phyloP scores from a whole-genome alignment of 2,329 filamentous ascomycete species.

The Massarina eburnea region DNA sequence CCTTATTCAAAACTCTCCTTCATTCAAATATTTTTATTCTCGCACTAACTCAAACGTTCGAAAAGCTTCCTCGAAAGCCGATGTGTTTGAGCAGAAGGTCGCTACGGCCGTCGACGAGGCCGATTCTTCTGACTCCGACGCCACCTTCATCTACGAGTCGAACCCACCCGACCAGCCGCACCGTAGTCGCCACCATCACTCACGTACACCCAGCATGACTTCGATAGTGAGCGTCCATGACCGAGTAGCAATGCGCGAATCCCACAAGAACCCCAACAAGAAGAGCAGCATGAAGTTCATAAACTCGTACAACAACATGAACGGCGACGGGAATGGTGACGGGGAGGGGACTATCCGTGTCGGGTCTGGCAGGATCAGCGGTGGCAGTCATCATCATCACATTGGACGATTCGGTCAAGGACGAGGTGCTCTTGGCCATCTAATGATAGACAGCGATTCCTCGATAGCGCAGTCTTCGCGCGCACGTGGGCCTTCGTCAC shows the following conservation, averaged over 20 bases:
- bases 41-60: constrained; percentile 40
- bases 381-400: constrained; percentile 77
- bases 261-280: constrained; percentile 65
- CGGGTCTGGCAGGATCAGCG: constrained; percentile 49
- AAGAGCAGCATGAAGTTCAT: constrained; percentile 98
- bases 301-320: constrained; percentile 67
- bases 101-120: constrained; percentile 94
- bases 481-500: constrained; percentile 59
- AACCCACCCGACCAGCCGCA: constrained; percentile 71
- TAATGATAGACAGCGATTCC: constrained; percentile 53
- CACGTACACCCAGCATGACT: constrained; percentile 89
- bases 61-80: constrained; percentile 87
- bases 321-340: constrained; percentile 50
- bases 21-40: constrained; percentile 37
- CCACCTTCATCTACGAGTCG: constrained; percentile 98
- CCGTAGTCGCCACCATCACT: constrained; percentile 77
- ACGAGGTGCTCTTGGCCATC: constrained; percentile 69
- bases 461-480: constrained; percentile 74
- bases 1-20: constrained; percentile 24
- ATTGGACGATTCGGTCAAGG: constrained; percentile 77
- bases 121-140: constrained; percentile 94
- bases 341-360: constrained; percentile 42
- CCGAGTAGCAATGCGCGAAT: constrained; percentile 55
- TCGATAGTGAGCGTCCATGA: constrained; percentile 73
- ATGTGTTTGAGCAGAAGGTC: constrained; percentile 97